These are phyloP conservation scores for Breviolum minutum DNA, from an alignment of 73 alveolate species.

Conservation along the genomic window DNA sequence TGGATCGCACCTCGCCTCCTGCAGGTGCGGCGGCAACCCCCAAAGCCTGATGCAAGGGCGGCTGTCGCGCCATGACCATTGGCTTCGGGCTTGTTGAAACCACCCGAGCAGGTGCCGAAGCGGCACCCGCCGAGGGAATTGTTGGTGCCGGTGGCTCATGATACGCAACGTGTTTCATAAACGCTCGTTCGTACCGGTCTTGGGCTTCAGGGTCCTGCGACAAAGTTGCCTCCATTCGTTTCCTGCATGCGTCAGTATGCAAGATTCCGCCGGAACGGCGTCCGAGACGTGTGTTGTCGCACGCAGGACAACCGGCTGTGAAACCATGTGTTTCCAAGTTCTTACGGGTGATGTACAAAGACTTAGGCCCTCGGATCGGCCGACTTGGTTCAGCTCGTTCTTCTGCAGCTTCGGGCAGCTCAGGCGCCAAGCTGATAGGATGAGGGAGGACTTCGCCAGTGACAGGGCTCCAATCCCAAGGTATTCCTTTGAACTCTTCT, in stretches of 20 bases:
- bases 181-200: not conserved
- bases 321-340: not conserved
- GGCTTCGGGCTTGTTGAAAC: not conserved
- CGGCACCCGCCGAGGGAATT: not conserved
- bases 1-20: not conserved
- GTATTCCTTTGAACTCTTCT: not conserved
- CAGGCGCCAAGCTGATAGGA: not conserved
- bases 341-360: not conserved
- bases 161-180: not conserved
- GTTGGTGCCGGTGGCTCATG: not conserved
- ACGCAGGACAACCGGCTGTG: conserved; percentile 16
- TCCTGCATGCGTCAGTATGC: not conserved
- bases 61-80: not conserved
- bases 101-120: not conserved
- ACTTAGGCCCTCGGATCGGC: not conserved
- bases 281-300: not conserved
- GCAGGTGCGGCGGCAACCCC: not conserved
- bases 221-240: not conserved
- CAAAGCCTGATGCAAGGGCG: not conserved
- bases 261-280: not conserved
- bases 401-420: not conserved
- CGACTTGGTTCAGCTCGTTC: not conserved
- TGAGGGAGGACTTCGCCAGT: not conserved
- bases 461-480: not conserved
- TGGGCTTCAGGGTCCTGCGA: not conserved